These are phyloP conservation scores for Ceratorhiza oryzae-sativae DNA, from an alignment of 1,284 basidiomycete genomes.

Conservation along the genomic window DNA sequence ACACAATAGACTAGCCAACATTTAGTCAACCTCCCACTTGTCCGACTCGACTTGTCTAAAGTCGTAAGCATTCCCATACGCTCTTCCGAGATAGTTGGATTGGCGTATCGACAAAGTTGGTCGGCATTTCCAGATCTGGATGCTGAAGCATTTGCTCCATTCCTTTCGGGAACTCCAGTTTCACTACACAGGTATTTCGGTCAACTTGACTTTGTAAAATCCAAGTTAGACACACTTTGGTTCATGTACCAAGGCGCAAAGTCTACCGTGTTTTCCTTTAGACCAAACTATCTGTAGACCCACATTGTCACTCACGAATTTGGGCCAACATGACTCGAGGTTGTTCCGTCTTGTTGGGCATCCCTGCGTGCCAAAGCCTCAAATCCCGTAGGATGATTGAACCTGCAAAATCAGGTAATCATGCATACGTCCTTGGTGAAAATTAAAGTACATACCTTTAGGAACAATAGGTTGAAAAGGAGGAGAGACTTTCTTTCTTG, in stretches of 20 bases:
- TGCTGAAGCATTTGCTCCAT: conserved; percentile 31
- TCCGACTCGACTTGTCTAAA: conserved; percentile 32
- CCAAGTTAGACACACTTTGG: conserved; percentile 11
- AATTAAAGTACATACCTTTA: conserved; percentile 20
- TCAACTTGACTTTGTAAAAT: background rate
- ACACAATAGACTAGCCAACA: too few species aligned
- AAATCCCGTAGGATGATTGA: conserved; percentile 29
- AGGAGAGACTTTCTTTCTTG: conserved; percentile 13
- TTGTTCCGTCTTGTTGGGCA: conserved; percentile 38
- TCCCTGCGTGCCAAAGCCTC: conserved; percentile 40
- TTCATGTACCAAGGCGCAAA: conserved; percentile 42
- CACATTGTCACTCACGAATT: conserved; percentile 32
- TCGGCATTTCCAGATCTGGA: conserved; percentile 33
- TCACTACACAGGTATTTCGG: conserved; percentile 21
- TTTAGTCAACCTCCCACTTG: conserved; percentile 4
- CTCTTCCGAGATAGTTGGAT: conserved; percentile 32
- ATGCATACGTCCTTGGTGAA: background rate
- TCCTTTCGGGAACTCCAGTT: conserved; percentile 38
- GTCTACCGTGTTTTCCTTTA: background rate
- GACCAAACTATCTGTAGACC: background rate
- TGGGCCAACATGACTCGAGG: conserved; percentile 40
- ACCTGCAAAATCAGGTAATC: background rate
- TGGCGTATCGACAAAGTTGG: conserved; percentile 33
- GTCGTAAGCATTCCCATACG: conserved; percentile 40
- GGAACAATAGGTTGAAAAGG: conserved; percentile 39